Base-by-base conservation (phyloP, 306 rosid species). In the Cucurbita argyrosperma region DNA sequence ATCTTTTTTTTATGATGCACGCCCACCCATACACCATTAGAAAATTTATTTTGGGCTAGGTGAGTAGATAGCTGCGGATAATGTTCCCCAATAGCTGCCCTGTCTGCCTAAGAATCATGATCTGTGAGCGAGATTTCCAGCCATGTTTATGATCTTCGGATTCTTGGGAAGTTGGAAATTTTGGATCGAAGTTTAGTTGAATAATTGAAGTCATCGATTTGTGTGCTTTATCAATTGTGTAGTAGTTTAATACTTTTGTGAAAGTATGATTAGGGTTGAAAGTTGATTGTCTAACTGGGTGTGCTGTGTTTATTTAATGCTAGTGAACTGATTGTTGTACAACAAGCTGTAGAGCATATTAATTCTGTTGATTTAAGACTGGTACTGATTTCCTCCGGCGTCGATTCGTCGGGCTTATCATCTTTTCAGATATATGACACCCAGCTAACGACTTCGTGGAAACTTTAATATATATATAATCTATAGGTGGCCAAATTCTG, bases 401-500 rank as follows among this genome's bases (percentile, higher is more conserved):
- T 42, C 52, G 7, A 30, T 67, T 67, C 56, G 37, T 68, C 69
- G 69, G 49, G 42, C 42, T n/a, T 42, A 64, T 39, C 14, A 64
- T 64, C 51, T 64, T 64, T 64, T 64, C 51, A 42, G 71, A 64
- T 38, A 61, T 70, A 49, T 62, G 42, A 69, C 71, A 78, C 72
- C 56, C 65, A 21, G 46, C 38, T 57, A 66, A 56, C 79, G 78
- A 82, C 80, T 39, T 58, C 7, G 76, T 62, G 76, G 40, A 74
- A 43, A 64, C 51, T 64, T 64, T n/a, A 62, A 77, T 81, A 62
- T 76, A 61, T 66, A 23, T 68, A 68, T 67, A 21, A 37, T 37
- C 67, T 47, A 13, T 79, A 92, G 97, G 97, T 89, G 83, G 96
- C 97, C 53, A 89, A 88, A 35, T 89, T 88, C 82, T 92, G 97